phyloP scores from a whole-genome alignment of 139 green algal species.

The Chlorella vulgaris region DNA sequence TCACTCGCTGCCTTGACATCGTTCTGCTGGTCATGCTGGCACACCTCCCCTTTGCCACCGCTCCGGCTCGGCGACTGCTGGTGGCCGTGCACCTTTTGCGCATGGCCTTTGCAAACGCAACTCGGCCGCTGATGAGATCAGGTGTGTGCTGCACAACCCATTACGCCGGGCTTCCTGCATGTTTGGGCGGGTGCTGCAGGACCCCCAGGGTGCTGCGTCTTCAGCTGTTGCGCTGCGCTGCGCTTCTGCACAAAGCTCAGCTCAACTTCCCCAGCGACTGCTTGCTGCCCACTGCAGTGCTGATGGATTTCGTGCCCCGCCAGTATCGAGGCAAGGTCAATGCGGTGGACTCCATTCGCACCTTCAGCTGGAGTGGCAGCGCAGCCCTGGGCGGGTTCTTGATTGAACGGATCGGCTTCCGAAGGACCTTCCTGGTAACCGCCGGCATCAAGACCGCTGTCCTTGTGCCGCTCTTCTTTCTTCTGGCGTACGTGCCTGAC shows the following conservation, averaged over 20 bases:
- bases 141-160: not conserved
- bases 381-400: constrained; percentile 55
- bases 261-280: not conserved
- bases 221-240: too few relatives aligned
- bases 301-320: constrained; percentile 50
- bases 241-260: not conserved
- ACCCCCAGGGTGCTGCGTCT: too few relatives aligned
- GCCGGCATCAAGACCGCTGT: constrained; percentile 45
- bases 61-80: constrained; percentile 6
- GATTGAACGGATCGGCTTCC: constrained; percentile 50
- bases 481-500: constrained; percentile 31
- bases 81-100: constrained; percentile 45
- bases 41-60: constrained; percentile 31
- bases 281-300: constrained; percentile 19
- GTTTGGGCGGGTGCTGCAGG: too few relatives aligned
- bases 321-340: constrained; percentile 48
- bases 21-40: constrained; percentile 47
- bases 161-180: too few relatives aligned
- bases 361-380: constrained; percentile 52
- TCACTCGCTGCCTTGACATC: constrained; percentile 44
- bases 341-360: constrained; percentile 50
- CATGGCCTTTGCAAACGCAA: constrained; percentile 46
- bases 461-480: constrained; percentile 32
- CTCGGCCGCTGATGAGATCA: constrained; percentile 46
- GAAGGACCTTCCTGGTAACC: constrained; percentile 53